phyloP scores from a whole-genome alignment of 1,284 basidiomycete species.

The Cystobasidiaceae sp. region DNA sequence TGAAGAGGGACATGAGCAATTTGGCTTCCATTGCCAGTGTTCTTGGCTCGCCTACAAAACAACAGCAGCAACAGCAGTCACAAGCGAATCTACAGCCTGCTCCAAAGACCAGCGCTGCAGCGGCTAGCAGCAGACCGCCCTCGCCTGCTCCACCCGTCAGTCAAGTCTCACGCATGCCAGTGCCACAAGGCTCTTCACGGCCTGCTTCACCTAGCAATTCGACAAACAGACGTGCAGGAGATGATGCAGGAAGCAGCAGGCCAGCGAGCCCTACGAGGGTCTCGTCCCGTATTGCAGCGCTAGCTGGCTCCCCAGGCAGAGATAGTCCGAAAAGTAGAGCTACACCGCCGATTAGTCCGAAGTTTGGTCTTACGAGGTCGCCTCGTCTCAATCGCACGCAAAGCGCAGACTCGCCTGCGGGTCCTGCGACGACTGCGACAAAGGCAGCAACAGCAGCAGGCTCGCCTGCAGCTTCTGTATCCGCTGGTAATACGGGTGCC shows the following conservation, averaged over 20 bases:
- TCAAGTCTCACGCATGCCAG: neutral
- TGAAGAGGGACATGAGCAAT: conserved; percentile 26
- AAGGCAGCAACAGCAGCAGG: too few relatives aligned
- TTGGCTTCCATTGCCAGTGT: conserved; percentile 23
- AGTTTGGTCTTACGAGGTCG: conserved; percentile 9
- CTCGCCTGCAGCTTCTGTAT: neutral
- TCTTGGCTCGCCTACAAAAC: conserved; percentile 14
- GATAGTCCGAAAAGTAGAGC: neutral
- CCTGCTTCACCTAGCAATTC: neutral
- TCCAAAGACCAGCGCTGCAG: neutral
- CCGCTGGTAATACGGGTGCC: conserved; percentile 4
- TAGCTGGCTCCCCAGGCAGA: conserved; percentile 1
- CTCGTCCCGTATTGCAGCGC: conserved; percentile 5
- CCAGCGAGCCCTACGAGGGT: conserved; percentile 4
- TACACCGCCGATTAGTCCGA: conserved; percentile 2
- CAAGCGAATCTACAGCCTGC: neutral
- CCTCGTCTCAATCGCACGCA: neutral
- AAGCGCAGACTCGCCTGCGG: neutral
- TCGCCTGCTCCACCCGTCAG: neutral
- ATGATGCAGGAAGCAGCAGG: neutral
- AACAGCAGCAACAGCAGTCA: neutral
- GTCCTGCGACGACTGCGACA: neutral
- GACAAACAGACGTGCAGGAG: neutral
- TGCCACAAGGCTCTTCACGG: neutral
- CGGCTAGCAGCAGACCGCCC: neutral